Evolutionary conservation across 176 grass and related monocot species (phyloP), one percentile per base, ranked within the genome.

Genomic region (Chloris gayana): DNA sequence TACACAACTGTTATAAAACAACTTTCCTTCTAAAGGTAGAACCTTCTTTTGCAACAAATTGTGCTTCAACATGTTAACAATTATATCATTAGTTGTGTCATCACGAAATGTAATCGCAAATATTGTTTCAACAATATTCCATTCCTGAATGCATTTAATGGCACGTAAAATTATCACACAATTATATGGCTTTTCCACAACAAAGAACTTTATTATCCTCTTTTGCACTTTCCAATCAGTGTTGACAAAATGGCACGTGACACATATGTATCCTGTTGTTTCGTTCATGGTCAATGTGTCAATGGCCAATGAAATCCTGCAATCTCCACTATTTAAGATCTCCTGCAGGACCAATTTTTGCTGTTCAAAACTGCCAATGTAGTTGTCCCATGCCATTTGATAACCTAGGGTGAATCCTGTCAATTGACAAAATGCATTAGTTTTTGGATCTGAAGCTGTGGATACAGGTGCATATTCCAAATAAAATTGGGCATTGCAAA

Each of bases 21-120:
- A 76, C 35, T 63, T 63, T 42, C 57, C 74, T 62, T 63, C 39
- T 15, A 76, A 24, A 45, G 57, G 74, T 30, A 76, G 24, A 76
- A 21, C 35, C 15, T 76, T 76, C 74, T 62, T 76, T 1, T 19
- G 37, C 35, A 71, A 5, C 44, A 71, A 71, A 46, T 49, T 19
- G 13, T 30, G 69, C 7, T 71, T 71, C 42, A 71, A 42, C 69
- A 71, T 71, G 69, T 18, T 14, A 46, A 30, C 42, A 24, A 71
- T 71, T 71, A n/a, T 47, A 30, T 71, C 42, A 49, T 71, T 49
- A 49, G 42, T 25, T 49, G 42, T 42, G 47, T 14, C 46, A 71
- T 71, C 9, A 49, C 25, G 0, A 9, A 71, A 2, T 30, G 69
- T 49, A 30, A 71, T 49, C 14, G 14, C 69, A 26, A 71, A 71